Conservation (phyloP, 2,329 filamentous ascomycete species). For the Colletotrichum orchidophilum region DNA sequence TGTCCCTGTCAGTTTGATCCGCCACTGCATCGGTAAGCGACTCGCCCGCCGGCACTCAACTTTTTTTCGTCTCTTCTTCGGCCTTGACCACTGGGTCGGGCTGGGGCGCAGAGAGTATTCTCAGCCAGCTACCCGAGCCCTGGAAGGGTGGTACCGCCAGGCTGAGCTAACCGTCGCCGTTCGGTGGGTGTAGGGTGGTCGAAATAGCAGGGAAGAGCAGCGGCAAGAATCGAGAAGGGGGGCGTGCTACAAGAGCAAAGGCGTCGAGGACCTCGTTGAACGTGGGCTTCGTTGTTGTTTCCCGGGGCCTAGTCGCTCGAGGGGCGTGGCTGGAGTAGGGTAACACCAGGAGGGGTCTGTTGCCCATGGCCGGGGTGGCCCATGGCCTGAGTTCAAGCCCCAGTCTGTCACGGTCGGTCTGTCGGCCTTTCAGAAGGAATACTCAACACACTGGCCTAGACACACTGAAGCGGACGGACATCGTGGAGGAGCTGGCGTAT, state of each 20-base stretch:
- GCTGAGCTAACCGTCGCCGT: constrained; percentile 32
- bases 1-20: background rate
- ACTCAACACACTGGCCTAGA: constrained; percentile 8
- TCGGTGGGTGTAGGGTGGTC: constrained; percentile 27
- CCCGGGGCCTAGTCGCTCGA: background rate
- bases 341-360: constrained; percentile 41
- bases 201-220: background rate
- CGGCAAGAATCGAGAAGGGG: constrained; percentile 13
- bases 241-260: constrained; percentile 15
- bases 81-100: constrained; percentile 30
- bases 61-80: constrained; percentile 32
- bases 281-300: constrained; percentile 24
- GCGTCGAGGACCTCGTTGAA: constrained; percentile 9
- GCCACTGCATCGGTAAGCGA: constrained; percentile 20
- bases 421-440: constrained; percentile 27
- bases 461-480: constrained; percentile 7
- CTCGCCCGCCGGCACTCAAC: constrained; percentile 23
- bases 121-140: constrained; percentile 27
- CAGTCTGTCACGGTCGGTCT: constrained; percentile 31
- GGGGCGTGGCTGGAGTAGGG: constrained; percentile 43
- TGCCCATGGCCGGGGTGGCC: constrained; percentile 21
- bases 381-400: constrained; percentile 31
- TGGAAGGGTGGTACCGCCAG: constrained; percentile 24
- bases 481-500: constrained; percentile 1
- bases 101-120: constrained; percentile 15